Evolutionary conservation across 495 filamentous ascomycete genomes (phyloP).

Genomic region (Aspergillus sparsus): DNA sequence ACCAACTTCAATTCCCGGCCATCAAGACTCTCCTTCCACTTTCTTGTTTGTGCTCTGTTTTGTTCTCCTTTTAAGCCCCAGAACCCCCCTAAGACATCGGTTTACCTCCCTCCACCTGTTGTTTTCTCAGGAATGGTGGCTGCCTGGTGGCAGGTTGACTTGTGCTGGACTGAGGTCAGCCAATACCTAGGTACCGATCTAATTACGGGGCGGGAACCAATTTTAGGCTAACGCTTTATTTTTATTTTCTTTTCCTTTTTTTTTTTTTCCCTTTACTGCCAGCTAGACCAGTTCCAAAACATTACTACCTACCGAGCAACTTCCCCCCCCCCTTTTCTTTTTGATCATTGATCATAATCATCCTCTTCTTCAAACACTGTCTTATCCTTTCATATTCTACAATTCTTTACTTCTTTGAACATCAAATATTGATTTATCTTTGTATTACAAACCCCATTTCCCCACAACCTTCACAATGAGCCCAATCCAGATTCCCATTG

Average conservation of each 20-base stretch:
- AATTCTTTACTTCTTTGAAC: conserved; percentile 13
- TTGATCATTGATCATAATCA: conserved; percentile 1
- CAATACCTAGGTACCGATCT: conserved; percentile 1
- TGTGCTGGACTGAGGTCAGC: not conserved
- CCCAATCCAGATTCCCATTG: conserved; percentile 86
- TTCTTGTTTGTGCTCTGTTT: not conserved
- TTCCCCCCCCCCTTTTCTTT: not conserved
- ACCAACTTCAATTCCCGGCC: not conserved
- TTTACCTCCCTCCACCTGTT: not conserved
- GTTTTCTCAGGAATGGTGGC: conserved; percentile 10
- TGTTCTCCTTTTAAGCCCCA: not conserved
- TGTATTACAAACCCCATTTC: not conserved
- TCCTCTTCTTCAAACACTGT: too few relatives aligned
- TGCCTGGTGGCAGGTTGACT: not conserved
- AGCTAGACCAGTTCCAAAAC: conserved; percentile 24
- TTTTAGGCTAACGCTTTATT: conserved; percentile 15
- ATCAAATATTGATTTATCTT: not conserved
- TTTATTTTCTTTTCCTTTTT: conserved; percentile 4
- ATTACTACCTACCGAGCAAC: conserved; percentile 5
- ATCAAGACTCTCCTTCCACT: not conserved
- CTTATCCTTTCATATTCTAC: conserved; percentile 4
- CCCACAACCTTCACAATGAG: conserved; percentile 60
- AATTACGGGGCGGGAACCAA: conserved; percentile 13
- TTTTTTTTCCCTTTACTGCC: conserved; percentile 16
- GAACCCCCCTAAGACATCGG: not conserved